A percentile compares a stretch with the other conserved stretches of the same genome.
Conservation (phyloP, 768 basidiomycete genomes). For the Candolleomyces aberdarensis region DNA sequence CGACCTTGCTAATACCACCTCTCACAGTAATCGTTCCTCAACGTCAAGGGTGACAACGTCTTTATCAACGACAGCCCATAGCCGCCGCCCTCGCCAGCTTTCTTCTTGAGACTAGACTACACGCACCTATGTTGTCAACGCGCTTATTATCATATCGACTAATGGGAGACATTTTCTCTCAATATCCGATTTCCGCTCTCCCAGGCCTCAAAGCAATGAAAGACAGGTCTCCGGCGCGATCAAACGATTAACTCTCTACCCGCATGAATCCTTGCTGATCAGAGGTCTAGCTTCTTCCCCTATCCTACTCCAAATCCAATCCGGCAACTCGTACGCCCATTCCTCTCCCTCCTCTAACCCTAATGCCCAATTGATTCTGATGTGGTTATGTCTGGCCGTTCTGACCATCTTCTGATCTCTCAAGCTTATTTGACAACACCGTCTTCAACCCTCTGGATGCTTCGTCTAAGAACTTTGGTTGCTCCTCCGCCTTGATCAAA, state of each 20-base stretch:
- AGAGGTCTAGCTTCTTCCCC: too few relatives aligned
- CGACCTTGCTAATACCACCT: neutral
- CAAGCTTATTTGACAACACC: conserved; percentile 34
- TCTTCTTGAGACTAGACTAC: neutral
- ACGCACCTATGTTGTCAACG: neutral
- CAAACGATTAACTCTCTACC: too few relatives aligned
- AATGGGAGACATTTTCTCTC: neutral
- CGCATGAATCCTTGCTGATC: too few relatives aligned
- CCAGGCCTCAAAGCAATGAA: neutral
- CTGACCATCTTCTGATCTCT: conserved; percentile 32
- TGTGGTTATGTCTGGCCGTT: conserved; percentile 57
- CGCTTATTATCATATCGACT: neutral
- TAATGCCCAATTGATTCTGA: conserved; percentile 51
- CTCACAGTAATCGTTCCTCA: conserved; percentile 51
- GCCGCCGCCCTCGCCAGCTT: neutral
- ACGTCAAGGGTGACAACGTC: conserved; percentile 45
- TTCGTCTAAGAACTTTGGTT: conserved; percentile 43
- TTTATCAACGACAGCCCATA: conserved; percentile 36
- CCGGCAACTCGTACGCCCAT: conserved; percentile 51
- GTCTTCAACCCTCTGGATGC: conserved; percentile 35
- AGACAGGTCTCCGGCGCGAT: too few relatives aligned
- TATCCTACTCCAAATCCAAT: conserved; percentile 28
- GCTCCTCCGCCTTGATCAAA: conserved; percentile 49
- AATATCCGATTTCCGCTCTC: too few relatives aligned
- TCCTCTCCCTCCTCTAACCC: conserved; percentile 56